phyloP scores from a whole-genome alignment of 768 basidiomycete species.

The Naganishia friedmannii region DNA sequence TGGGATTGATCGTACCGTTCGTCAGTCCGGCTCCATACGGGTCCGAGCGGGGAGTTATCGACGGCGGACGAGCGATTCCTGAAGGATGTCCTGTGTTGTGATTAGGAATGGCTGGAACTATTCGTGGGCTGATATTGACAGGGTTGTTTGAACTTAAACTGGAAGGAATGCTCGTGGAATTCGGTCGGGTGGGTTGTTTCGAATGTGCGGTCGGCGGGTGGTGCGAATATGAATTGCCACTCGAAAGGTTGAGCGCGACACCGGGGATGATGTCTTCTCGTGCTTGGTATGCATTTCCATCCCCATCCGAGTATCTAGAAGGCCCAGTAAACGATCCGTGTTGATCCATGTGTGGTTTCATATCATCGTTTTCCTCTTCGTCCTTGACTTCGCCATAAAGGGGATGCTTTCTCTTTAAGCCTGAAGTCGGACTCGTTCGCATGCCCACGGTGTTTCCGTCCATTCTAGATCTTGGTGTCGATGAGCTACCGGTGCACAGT shows the following conservation, averaged over 20 bases:
- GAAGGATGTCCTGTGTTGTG: background rate
- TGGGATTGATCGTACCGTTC: slow-evolving; percentile 19
- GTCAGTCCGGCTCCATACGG: slow-evolving; percentile 1
- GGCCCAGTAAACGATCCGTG: background rate
- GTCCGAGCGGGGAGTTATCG: background rate
- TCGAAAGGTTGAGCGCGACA: slow-evolving; percentile 5
- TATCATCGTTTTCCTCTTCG: background rate
- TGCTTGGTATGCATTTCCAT: background rate
- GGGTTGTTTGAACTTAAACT: slow-evolving; percentile 9
- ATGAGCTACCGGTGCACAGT: background rate
- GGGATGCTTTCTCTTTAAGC: slow-evolving; percentile 11
- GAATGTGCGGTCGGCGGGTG: background rate
- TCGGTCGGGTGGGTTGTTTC: slow-evolving; percentile 2
- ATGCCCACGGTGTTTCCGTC: background rate
- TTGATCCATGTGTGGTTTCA: slow-evolving; percentile 14
- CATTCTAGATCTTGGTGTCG: background rate
- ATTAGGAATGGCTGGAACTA: background rate
- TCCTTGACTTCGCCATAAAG: background rate
- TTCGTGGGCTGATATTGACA: slow-evolving; percentile 3
- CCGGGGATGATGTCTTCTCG: slow-evolving; percentile 7
- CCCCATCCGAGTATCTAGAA: background rate
- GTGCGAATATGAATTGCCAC: background rate
- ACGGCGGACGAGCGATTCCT: background rate
- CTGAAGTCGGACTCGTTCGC: background rate
- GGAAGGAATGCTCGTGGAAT: background rate